These are phyloP conservation scores for Amniculicola lignicola DNA, from an alignment of 495 filamentous ascomycete species.

Conservation along the genomic window DNA sequence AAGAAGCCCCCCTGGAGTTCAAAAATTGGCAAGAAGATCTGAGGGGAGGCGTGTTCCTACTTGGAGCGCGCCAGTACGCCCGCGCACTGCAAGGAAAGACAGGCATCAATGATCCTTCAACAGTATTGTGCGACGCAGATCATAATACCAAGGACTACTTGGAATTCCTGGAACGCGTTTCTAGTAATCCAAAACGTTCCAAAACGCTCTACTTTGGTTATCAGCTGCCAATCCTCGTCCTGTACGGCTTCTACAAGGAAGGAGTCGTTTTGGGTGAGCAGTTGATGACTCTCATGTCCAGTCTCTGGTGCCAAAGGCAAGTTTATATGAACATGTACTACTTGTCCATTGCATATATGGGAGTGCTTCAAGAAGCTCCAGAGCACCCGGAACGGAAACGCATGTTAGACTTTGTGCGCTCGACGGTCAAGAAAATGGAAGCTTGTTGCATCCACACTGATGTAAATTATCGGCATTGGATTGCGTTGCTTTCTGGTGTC, in stretches of 20 bases:
- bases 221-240: slow-evolving; percentile 67
- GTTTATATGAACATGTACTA: slow-evolving; percentile 65
- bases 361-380: slow-evolving; percentile 57
- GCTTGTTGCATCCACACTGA: slow-evolving; percentile 65
- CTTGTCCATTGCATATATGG: slow-evolving; percentile 62
- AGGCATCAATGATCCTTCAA: slow-evolving; percentile 49
- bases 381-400: slow-evolving; percentile 51
- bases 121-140: slow-evolving; percentile 67
- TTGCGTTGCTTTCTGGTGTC: slow-evolving; percentile 69
- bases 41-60: slow-evolving; percentile 72
- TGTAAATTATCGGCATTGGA: slow-evolving; percentile 79
- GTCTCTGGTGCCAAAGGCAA: slow-evolving; percentile 71
- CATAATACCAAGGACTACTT: slow-evolving; percentile 67
- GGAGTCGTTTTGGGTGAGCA: slow-evolving; percentile 64
- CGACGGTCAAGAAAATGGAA: slow-evolving; percentile 63
- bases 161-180: slow-evolving; percentile 47
- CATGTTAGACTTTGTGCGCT: slow-evolving; percentile 53
- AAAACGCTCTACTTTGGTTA: slow-evolving; percentile 69
- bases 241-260: slow-evolving; percentile 70
- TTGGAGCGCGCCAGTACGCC: slow-evolving; percentile 67
- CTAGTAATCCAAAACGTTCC: slow-evolving; percentile 51
- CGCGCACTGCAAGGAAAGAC: slow-evolving; percentile 86
- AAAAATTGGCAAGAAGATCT: slow-evolving; percentile 70
- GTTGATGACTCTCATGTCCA: slow-evolving; percentile 55
- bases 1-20: slow-evolving; percentile 71